Evolutionary conservation across 2,329 filamentous ascomycete genomes (phyloP), one percentile per base, ranked within the genome.

Genomic region (Talaromyces sp.): DNA sequence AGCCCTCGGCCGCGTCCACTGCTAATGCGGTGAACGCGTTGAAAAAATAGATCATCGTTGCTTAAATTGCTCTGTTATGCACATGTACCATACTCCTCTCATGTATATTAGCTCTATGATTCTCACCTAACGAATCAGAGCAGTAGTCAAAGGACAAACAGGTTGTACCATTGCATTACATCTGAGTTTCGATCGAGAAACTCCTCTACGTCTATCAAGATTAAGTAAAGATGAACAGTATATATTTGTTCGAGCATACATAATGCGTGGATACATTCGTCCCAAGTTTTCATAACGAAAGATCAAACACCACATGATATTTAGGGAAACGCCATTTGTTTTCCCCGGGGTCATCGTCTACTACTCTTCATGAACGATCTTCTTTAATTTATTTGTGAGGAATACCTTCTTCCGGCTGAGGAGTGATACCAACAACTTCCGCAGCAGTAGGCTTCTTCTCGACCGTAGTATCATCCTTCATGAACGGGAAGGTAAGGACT

Each of bases 401-500:
- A 71, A 86, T 85, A 64, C 84, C 87, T 75, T 89, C 86, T 66
- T 83, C 86, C 33, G 83, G 79, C 67, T 81, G 72, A 42, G 87
- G 83, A 74, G 84, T 76, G 64, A 89, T 78, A 39, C 81, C 85
- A 33, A 81, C 84, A 61, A 87, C 82, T 77, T 90, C 87, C 1
- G 86, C 87, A 12, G 86, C 86, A 65, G 80, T 74, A 25, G 59
- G 37, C 50, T 62, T 62, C 39, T 72, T 76, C 78, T 64, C 68
- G 63, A 37, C 67, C 11, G 35, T 81, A 73, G 83, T 83, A 77
- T 93, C 90, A 58, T 93, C 90, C 86, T 96, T 96, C 91, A 99
- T 96, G 81, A 97, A 93, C 11, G 95, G 95, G 86, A 99, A 99
- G 8, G 93, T 88, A 66, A 98, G 80, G 2, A 98, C 93, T 79